Conservation (phyloP, 192 early-diverging fungal genomes). For the Linnemannia schmuckeri region DNA sequence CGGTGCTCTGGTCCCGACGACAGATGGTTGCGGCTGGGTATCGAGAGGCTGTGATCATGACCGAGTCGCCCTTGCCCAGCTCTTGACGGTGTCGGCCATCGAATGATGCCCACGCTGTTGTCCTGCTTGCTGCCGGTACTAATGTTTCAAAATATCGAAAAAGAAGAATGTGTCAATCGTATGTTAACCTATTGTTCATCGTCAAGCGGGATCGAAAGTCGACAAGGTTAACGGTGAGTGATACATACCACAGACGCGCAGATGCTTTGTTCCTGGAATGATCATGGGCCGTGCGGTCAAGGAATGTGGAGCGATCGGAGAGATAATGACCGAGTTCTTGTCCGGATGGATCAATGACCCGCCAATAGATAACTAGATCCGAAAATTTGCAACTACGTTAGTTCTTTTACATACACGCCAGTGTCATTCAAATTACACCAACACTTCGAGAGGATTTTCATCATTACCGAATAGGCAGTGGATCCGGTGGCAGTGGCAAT, state of each 20-base stretch:
- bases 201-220: too few species aligned
- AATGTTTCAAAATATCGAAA: neutral
- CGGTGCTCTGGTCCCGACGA: conserved; percentile 72
- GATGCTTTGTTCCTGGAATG: conserved; percentile 87
- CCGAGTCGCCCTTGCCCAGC: conserved; percentile 81
- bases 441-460: too few species aligned
- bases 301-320: conserved; percentile 92
- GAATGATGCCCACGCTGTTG: conserved; percentile 91
- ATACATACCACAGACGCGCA: conserved; percentile 73
- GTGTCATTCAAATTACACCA: too few species aligned
- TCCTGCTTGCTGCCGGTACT: conserved; percentile 60
- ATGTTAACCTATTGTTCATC: neutral
- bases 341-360: conserved; percentile 96
- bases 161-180: neutral
- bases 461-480: conserved; percentile 81
- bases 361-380: conserved; percentile 80
- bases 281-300: conserved; percentile 95
- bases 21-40: conserved; percentile 90
- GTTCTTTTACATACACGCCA: neutral
- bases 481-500: conserved; percentile 96
- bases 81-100: conserved; percentile 93
- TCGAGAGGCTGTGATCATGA: conserved; percentile 85
- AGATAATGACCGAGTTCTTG: conserved; percentile 88
- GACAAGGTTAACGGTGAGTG: conserved; percentile 55
- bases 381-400: neutral